Conservation (phyloP, 352 stramenopile genomes). For the Globisporangium yorkense region DNA sequence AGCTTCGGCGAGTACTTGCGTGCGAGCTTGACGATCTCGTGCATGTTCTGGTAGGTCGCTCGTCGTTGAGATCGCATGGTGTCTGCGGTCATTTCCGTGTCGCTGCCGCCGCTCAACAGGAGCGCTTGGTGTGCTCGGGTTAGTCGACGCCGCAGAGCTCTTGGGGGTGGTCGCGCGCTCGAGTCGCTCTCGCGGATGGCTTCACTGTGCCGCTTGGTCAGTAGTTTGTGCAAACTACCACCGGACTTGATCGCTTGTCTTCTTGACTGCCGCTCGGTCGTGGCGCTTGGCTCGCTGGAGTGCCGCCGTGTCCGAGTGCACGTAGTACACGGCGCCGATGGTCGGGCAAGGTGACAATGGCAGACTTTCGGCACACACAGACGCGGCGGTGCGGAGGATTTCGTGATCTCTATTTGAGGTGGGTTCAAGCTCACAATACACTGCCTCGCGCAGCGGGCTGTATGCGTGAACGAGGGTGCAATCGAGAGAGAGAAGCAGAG, state of each 20-base stretch:
- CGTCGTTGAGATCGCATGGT: slow-evolving; percentile 72
- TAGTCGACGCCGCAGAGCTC: slow-evolving; percentile 42
- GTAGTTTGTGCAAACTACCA: slow-evolving; percentile 30
- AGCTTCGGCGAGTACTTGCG: slow-evolving; percentile 88
- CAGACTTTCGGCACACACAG: slow-evolving; percentile 17
- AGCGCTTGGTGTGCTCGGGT: slow-evolving; percentile 1
- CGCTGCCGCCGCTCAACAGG: background rate
- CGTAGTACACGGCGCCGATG: background rate
- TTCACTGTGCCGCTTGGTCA: slow-evolving; percentile 28
- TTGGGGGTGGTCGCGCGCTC: slow-evolving; percentile 24
- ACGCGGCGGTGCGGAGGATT: slow-evolving; percentile 10
- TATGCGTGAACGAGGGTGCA: background rate
- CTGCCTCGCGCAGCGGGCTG: slow-evolving; percentile 1
- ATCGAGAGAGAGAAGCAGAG: background rate
- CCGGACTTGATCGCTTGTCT: slow-evolving; percentile 14
- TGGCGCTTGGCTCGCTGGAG: background rate
- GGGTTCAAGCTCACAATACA: slow-evolving; percentile 14
- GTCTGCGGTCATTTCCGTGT: slow-evolving; percentile 51
- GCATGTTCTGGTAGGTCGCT: slow-evolving; percentile 82
- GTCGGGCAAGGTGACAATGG: slow-evolving; percentile 11
- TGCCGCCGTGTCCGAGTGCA: background rate
- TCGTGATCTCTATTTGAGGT: slow-evolving; percentile 18
- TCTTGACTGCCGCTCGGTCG: slow-evolving; percentile 2
- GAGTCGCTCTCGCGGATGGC: slow-evolving; percentile 34
- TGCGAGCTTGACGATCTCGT: slow-evolving; percentile 85